Conservation (phyloP, 2,329 filamentous ascomycete genomes). For the Pseudogymnoascus sp. region DNA sequence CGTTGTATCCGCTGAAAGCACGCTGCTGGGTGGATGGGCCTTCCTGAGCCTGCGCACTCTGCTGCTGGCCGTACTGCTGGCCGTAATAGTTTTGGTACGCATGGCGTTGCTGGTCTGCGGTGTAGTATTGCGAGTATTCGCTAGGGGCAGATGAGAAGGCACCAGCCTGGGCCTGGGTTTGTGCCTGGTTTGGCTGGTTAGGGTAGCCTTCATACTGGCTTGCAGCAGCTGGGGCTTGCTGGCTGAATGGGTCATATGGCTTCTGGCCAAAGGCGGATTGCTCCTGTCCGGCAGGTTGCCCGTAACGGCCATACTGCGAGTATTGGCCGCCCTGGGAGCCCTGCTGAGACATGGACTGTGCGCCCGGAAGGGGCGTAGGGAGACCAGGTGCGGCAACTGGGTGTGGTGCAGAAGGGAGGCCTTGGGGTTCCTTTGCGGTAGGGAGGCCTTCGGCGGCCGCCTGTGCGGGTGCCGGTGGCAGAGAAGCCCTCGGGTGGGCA, state of each 20-base stretch:
- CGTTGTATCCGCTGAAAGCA: conserved; percentile 65
- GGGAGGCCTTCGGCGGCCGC: conserved; percentile 45
- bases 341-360: conserved; percentile 32
- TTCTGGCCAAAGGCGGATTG: conserved; percentile 59
- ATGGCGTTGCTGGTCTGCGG: conserved; percentile 64
- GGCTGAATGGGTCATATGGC: conserved; percentile 77
- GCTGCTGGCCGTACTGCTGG: conserved; percentile 43
- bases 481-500: conserved; percentile 71
- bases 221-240: conserved; percentile 53
- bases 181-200: conserved; percentile 49
- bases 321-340: conserved; percentile 31
- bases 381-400: conserved; percentile 31
- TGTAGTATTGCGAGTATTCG: conserved; percentile 83
- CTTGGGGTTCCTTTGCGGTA: conserved; percentile 33
- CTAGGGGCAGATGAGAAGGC: conserved; percentile 65
- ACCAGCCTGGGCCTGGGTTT: conserved; percentile 49
- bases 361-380: conserved; percentile 27
- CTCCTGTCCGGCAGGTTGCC: conserved; percentile 52
- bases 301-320: conserved; percentile 63
- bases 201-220: conserved; percentile 55
- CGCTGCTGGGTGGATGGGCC: conserved; percentile 64
- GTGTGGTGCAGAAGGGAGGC: conserved; percentile 42
- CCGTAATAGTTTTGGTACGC: conserved; percentile 67
- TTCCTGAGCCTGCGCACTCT: conserved; percentile 58
- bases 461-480: conserved; percentile 61